A percentile compares a stretch with the other conserved stretches of the same genome.
These are phyloP conservation scores for Leccinum variicolor DNA, from an alignment of 768 basidiomycete genomes.

Conservation along the genomic window DNA sequence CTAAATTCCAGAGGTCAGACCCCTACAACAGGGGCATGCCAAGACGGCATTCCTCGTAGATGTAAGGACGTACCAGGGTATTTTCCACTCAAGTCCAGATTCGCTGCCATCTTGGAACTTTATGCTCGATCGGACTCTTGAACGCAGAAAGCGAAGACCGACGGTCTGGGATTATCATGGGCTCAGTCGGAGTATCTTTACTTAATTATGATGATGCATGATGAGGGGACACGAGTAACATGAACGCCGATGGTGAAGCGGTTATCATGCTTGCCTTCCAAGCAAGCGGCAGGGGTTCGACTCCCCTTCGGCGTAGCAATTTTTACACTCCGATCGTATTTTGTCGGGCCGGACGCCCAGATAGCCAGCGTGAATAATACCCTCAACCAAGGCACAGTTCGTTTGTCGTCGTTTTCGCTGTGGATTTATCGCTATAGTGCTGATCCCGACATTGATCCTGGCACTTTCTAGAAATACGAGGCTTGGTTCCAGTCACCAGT, in stretches of 20 bases:
- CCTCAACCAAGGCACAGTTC: no score
- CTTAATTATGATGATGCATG: accelerated
- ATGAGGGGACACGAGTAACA: no score
- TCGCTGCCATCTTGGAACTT: constrained; percentile 4
- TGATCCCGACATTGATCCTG: no score
- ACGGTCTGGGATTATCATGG: background rate
- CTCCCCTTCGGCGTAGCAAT: constrained; percentile 54
- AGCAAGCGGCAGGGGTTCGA: constrained; percentile 75
- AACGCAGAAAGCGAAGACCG: background rate
- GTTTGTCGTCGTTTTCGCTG: no score
- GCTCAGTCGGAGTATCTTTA: background rate
- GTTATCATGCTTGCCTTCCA: constrained; percentile 95
- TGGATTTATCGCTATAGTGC: no score
- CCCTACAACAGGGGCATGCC: background rate
- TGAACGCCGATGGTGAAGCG: constrained; percentile 74
- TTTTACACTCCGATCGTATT: no score
- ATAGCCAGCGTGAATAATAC: no score
- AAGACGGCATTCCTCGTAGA: background rate
- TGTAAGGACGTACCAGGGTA: constrained; percentile 20
- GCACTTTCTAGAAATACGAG: no score
- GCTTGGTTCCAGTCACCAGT: no score
- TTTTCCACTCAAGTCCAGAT: constrained; percentile 9
- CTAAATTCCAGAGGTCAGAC: constrained; percentile 27
- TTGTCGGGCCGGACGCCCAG: no score
- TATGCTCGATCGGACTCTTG: background rate